Base-by-base conservation (phyloP, 108 stramenopile genomes). In the Skeletonema grethae region DNA sequence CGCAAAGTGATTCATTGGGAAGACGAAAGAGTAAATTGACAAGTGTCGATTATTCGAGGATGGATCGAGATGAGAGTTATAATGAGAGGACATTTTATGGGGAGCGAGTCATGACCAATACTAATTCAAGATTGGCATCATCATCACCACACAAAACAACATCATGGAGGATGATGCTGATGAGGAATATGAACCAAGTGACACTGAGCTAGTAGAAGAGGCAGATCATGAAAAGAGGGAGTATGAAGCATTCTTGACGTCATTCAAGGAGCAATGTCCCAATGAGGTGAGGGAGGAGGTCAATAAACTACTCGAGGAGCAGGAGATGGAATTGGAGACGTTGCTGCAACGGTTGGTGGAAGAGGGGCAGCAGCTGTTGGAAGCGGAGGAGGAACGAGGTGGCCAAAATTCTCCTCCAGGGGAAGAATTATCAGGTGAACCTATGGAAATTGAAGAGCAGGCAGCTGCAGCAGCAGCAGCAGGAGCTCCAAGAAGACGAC, bases 251-350 rank as follows among this genome's bases (percentile, higher is more conserved):
- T 72, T 80, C 25, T 20, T 80, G 56, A 25, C 35, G 1, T 31
- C 29, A 18, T 69, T 70, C 16, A 61, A 63, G 46, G 65, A 63
- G 15, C 36, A 61, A 30, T 36, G 16, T 8, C 34, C 39, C 0
- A 72, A 67, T 0, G 69, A 77, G 1, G 45, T 78, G 8, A 20
- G 36, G 16, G 29, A 28, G 45, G 82, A 78, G 57, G 22, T 81
- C 1, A 35, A 38, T 9, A 50, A 36, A 18, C 48, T 79, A 65
- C n/a, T 74, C 20, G 66, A 78, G 35, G 77, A 78, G 25, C 60
- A 46, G 6, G 70, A 82, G 7, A 68, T 79, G 75, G 82, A 82
- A 13, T 34, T 77, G 48, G 70, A 62, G 46, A 59, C 55, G 2
- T 30, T 69, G 18, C 24, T 82, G 35, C n/a, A 30, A 9, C 35